These are phyloP conservation scores for Psilocybe mexicana DNA, from an alignment of 1,284 basidiomycete species.

Conservation along the genomic window DNA sequence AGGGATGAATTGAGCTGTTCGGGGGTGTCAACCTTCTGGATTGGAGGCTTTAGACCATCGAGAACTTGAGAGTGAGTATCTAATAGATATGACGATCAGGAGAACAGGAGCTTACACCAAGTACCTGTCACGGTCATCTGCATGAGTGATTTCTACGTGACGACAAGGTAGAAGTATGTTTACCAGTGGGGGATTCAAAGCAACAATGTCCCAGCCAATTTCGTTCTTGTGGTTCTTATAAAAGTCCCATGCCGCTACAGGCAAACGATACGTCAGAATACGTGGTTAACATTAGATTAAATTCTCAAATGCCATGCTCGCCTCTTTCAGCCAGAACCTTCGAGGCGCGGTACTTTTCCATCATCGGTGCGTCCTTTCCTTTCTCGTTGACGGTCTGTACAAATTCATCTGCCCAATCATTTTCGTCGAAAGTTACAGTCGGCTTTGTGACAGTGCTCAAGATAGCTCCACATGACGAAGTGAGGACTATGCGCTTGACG, in stretches of 20 bases:
- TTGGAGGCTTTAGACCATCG: background rate
- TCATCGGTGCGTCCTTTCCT: constrained; percentile 38
- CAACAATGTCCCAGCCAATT: constrained; percentile 41
- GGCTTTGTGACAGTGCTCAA: constrained; percentile 29
- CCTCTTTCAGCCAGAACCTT: constrained; percentile 49
- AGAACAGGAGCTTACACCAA: constrained; percentile 4
- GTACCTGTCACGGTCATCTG: background rate
- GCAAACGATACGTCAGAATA: background rate
- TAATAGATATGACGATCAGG: no score
- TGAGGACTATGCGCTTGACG: constrained; percentile 64
- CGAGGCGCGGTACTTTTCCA: constrained; percentile 40
- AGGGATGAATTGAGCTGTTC: constrained; percentile 4
- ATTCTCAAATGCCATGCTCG: constrained; percentile 7
- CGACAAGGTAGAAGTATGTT: background rate
- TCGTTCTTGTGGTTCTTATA: constrained; percentile 35
- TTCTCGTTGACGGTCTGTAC: constrained; percentile 42
- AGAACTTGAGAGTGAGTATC: background rate
- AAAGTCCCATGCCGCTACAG: constrained; percentile 45
- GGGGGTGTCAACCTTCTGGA: background rate
- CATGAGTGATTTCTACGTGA: background rate
- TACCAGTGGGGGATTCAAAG: constrained; percentile 44
- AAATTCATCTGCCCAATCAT: constrained; percentile 61
- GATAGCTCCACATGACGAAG: constrained; percentile 60
- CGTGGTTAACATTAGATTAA: no score
- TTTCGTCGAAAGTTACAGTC: constrained; percentile 35